Base-by-base conservation (phyloP, 2,329 filamentous ascomycete species). In the Cordyceps militaris region DNA sequence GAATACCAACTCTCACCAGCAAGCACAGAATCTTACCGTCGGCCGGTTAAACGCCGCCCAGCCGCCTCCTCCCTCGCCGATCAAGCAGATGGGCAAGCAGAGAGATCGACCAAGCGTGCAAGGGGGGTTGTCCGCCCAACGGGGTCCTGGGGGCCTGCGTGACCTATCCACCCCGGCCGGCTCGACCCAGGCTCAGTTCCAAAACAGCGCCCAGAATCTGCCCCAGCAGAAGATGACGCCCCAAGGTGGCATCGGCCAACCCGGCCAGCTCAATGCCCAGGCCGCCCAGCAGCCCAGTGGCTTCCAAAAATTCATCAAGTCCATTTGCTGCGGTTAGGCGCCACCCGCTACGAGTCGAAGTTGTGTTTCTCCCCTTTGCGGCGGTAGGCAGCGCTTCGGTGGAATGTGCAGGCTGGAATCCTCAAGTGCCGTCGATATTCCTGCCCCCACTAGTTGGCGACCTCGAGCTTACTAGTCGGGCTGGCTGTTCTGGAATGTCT, bases 171-270 rank as follows among this genome's bases (percentile, higher is more conserved):
- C 92, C 63, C 89, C 91, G 66, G 87, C 92, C 70, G 90, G 88
- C 67, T 96, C 91, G 70, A 97, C 91, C 63, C 90, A 95, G 74
- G 93, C 93, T 64, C 93, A 97, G 71, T 97, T 96, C 80, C 91
- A 96, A 78, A 93, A 91, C 81, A 96, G 91, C 77, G 89, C 88
- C 69, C 89, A 91, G 72, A 94, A 96, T 73, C 81, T 96, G 63
- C 83, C 88, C 51, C 84, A 83, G 66, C 84, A 81, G 67, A 79
- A 80, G 63, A 80, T 58, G 56, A 52, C 82, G 69, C 82, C 81
- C 61, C 78, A 81, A 61, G 83, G 85, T 68, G 78, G 80, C 59
- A 82, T 79, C 60, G 78, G 77, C 48, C 70, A 70, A 54, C 77
- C 79, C 69, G 75, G 80, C 63, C 76, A 75, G 68, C 75, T 74